A percentile compares a stretch with the other conserved stretches of the same genome.
These are phyloP conservation scores for Cyberlindnera bimundalis DNA, from an alignment of 805 yeast species.

Conservation along the genomic window DNA sequence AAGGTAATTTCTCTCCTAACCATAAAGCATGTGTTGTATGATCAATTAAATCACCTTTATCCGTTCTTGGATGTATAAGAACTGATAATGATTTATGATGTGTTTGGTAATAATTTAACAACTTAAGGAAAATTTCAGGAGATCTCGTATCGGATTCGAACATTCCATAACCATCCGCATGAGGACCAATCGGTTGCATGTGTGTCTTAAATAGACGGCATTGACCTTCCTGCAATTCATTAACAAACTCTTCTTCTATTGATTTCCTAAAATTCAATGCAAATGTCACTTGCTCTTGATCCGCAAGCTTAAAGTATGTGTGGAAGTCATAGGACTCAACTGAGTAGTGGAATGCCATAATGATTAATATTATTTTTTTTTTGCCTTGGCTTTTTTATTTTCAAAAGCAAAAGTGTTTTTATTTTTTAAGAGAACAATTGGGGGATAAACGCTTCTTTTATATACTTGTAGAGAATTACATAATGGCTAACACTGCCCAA, in stretches of 20 bases:
- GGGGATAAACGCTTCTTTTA: too few relatives aligned
- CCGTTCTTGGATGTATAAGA: slow-evolving; percentile 50
- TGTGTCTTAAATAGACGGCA: slow-evolving; percentile 43
- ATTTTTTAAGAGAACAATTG: too few relatives aligned
- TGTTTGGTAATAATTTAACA: slow-evolving; percentile 49
- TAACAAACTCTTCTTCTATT: slow-evolving; percentile 39
- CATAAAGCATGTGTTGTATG: slow-evolving; percentile 56
- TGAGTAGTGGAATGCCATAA: slow-evolving; percentile 22
- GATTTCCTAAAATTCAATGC: slow-evolving; percentile 39
- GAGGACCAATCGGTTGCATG: slow-evolving; percentile 54
- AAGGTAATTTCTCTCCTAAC: slow-evolving; percentile 44
- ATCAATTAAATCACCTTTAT: slow-evolving; percentile 38
- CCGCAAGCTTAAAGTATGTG: slow-evolving; percentile 41
- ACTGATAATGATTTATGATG: slow-evolving; percentile 52
- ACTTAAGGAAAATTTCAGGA: slow-evolving; percentile 40
- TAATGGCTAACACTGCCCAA: too few relatives aligned
- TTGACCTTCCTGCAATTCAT: slow-evolving; percentile 37
- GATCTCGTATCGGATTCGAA: slow-evolving; percentile 52
- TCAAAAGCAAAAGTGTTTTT: too few relatives aligned
- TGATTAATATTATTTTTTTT: too few relatives aligned
- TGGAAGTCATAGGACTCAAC: slow-evolving; percentile 50
- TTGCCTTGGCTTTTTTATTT: too few relatives aligned
- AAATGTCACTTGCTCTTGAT: slow-evolving; percentile 28
- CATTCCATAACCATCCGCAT: slow-evolving; percentile 47
- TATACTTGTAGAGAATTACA: too few relatives aligned